phyloP scores from a whole-genome alignment of 345 rosid genomes.

The Camelina hispida region DNA sequence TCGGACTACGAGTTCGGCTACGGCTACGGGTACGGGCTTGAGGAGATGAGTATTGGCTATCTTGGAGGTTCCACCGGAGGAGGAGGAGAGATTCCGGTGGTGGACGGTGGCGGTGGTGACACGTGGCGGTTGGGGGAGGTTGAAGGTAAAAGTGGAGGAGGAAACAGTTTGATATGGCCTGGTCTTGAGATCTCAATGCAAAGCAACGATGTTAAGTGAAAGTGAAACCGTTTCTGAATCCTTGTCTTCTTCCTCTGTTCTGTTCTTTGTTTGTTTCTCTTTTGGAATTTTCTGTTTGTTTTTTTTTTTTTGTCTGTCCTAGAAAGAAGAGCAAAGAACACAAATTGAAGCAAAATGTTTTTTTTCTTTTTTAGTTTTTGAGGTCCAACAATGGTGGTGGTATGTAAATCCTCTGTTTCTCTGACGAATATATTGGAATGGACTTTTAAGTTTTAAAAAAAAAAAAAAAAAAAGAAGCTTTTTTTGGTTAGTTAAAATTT shows the following conservation, averaged over 20 bases:
- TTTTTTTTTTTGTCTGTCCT: not conserved
- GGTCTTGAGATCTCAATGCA: conserved; percentile 84
- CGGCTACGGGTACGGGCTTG: conserved; percentile 58
- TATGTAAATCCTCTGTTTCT: conserved; percentile 37
- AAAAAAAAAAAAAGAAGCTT: not conserved
- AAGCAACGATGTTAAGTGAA: conserved; percentile 70
- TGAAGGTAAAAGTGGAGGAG: conserved; percentile 59
- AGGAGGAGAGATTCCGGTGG: conserved; percentile 21
- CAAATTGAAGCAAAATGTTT: conserved; percentile 22
- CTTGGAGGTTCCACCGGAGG: conserved; percentile 37
- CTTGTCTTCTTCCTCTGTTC: conserved; percentile 20
- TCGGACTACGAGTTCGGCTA: conserved; percentile 57
- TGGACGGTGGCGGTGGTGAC: conserved; percentile 45
- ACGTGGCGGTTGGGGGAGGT: conserved; percentile 74
- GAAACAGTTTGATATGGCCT: conserved; percentile 83
- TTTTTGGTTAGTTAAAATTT: conserved; percentile 13
- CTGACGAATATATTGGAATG: conserved; percentile 33
- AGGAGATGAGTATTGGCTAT: conserved; percentile 65
- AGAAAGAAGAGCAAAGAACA: conserved; percentile 15
- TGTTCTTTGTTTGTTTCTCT: conserved; percentile 19
- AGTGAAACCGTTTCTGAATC: conserved; percentile 48
- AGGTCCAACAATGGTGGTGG: conserved; percentile 30
- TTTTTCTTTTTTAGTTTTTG: not conserved
- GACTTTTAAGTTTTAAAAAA: not conserved
- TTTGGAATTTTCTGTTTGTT: conserved; percentile 27